A percentile compares a stretch with the other conserved stretches of the same genome.
These are phyloP conservation scores for Exophiala viscosa DNA, from an alignment of 2,329 filamentous ascomycete species.

Conservation along the genomic window DNA sequence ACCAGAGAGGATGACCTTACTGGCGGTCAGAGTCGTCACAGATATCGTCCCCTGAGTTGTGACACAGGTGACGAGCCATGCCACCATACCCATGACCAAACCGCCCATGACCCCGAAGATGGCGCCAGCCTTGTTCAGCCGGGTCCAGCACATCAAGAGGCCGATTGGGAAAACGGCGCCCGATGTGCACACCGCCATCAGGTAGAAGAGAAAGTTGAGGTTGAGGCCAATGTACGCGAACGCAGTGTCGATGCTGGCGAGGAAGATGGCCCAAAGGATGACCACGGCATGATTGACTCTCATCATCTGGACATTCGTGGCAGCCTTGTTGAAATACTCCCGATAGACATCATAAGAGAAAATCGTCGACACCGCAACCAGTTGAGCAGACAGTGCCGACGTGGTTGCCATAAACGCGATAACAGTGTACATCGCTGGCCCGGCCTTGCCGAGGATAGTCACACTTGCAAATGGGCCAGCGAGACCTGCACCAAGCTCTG, in stretches of 20 bases:
- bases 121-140: conserved; percentile 8
- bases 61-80: conserved; percentile 7
- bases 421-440: conserved; percentile 71
- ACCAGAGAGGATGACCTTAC: conserved; percentile 9
- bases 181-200: conserved; percentile 13
- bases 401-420: conserved; percentile 72
- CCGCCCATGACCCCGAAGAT: conserved; percentile 7
- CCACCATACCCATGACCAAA: conserved; percentile 8
- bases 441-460: conserved; percentile 73
- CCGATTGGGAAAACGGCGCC: conserved; percentile 11
- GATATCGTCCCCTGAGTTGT: conserved; percentile 3
- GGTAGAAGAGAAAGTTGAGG: conserved; percentile 12
- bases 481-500: conserved; percentile 40
- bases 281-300: conserved; percentile 9
- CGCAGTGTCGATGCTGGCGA: conserved; percentile 10
- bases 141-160: conserved; percentile 13
- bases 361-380: conserved; percentile 54
- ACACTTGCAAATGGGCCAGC: conserved; percentile 83
- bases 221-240: conserved; percentile 8
- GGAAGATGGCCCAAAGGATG: conserved; percentile 11
- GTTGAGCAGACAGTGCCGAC: conserved; percentile 50
- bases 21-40: conserved; percentile 3
- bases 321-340: conserved; percentile 5
- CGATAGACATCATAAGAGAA: conserved; percentile 53
- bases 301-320: conserved; percentile 12